These are phyloP conservation scores for Diophrys sp. DNA, from an alignment of 73 alveolate genomes.

Conservation along the genomic window DNA sequence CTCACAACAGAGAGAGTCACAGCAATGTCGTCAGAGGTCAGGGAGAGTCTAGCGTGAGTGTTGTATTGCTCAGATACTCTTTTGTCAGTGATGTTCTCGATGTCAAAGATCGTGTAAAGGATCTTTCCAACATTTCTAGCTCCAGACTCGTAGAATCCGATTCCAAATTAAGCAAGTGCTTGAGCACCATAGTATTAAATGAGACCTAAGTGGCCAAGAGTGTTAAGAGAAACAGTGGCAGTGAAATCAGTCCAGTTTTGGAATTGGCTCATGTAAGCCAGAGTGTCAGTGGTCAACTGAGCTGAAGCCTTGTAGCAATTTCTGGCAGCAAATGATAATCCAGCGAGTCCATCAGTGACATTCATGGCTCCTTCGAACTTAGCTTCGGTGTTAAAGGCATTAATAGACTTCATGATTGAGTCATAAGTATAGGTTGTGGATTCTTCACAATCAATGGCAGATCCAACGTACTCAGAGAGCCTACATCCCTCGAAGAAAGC, in stretches of 20 bases:
- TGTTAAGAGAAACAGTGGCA: not conserved
- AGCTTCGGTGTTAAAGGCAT: not conserved
- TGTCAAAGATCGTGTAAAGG: not conserved
- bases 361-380: not conserved
- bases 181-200: not conserved
- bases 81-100: not conserved
- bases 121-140: not conserved
- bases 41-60: not conserved
- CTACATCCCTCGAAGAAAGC: not conserved
- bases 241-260: slow-evolving; percentile 1
- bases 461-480: not conserved
- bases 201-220: not conserved
- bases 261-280: not conserved
- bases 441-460: slow-evolving; percentile 2
- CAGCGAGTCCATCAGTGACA: slow-evolving; percentile 1
- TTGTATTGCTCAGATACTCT: not conserved
- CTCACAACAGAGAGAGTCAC: not conserved
- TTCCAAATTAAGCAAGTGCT: not conserved
- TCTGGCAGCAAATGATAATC: not conserved
- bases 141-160: not conserved
- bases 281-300: not conserved
- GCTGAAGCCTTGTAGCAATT: not conserved
- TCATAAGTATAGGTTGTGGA: not conserved
- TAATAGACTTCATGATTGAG: not conserved
- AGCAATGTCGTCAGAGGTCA: not conserved